phyloP scores from a whole-genome alignment of 2,329 filamentous ascomycete genomes.

The Amylocarpus encephaloides region DNA sequence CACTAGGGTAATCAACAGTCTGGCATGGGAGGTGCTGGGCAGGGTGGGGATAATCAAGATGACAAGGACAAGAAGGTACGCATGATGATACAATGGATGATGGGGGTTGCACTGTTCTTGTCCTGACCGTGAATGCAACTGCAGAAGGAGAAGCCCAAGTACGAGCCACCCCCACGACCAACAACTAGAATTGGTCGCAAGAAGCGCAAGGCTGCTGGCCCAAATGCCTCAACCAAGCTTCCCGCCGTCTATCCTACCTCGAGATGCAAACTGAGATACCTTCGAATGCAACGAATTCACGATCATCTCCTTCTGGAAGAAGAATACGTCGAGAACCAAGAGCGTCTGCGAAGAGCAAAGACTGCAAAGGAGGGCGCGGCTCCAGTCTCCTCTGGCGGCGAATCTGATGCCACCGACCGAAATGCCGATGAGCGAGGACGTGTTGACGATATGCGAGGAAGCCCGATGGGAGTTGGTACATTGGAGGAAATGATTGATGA shows the following conservation, averaged over 20 bases:
- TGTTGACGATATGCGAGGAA: slow-evolving; percentile 97
- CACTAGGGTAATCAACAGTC: slow-evolving; percentile 39
- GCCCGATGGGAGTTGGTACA: slow-evolving; percentile 96
- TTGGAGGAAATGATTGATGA: slow-evolving; percentile 98
- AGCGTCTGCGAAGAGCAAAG: slow-evolving; percentile 89
- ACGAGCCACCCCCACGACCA: slow-evolving; percentile 93
- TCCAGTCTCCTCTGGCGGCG: slow-evolving; percentile 50
- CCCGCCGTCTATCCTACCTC: slow-evolving; percentile 91
- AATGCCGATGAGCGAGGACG: slow-evolving; percentile 91
- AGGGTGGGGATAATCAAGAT: slow-evolving; percentile 68
- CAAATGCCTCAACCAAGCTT: slow-evolving; percentile 91
- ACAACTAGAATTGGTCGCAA: slow-evolving; percentile 95
- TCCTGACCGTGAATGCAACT: slow-evolving; percentile 17
- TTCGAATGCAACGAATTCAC: slow-evolving; percentile 98
- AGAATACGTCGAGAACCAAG: slow-evolving; percentile 98
- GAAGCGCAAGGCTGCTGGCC: slow-evolving; percentile 94
- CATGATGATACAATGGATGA: not conserved
- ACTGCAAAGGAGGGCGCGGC: slow-evolving; percentile 63
- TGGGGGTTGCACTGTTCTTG: not conserved
- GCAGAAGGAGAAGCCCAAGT: slow-evolving; percentile 99
- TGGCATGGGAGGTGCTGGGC: slow-evolving; percentile 39
- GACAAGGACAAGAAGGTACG: slow-evolving; percentile 91
- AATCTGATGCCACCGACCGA: slow-evolving; percentile 70
- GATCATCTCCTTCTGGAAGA: slow-evolving; percentile 95
- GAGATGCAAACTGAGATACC: slow-evolving; percentile 91